These are phyloP conservation scores for Penicillium corylophilum DNA, from an alignment of 2,329 filamentous ascomycete species.

Conservation along the genomic window DNA sequence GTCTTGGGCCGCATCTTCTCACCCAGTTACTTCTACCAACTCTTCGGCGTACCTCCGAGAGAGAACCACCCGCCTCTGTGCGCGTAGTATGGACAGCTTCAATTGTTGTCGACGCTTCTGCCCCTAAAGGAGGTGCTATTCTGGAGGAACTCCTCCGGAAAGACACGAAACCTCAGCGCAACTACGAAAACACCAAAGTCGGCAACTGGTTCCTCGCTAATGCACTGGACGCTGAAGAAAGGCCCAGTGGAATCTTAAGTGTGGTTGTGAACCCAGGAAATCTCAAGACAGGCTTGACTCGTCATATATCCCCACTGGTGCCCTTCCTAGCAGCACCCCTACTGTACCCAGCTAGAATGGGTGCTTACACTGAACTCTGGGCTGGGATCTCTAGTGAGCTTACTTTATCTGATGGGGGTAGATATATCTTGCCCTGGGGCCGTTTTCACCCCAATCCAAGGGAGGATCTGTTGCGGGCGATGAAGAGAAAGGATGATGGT, in stretches of 20 bases:
- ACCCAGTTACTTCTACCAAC: constrained; percentile 36
- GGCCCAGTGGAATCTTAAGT: constrained; percentile 4
- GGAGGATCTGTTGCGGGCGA: constrained; percentile 5
- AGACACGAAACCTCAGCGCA: not conserved
- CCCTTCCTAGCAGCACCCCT: constrained; percentile 2
- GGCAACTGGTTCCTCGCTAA: constrained; percentile 14
- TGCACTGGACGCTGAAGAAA: not conserved
- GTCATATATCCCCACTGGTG: constrained; percentile 5
- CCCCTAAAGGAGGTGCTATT: not conserved
- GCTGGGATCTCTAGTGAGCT: constrained; percentile 6
- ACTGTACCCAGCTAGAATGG: constrained; percentile 3
- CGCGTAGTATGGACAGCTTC: constrained; percentile 12
- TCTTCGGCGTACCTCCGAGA: not conserved
- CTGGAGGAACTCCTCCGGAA: not conserved
- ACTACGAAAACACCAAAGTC: constrained; percentile 11
- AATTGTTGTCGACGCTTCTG: constrained; percentile 7
- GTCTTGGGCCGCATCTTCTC: constrained; percentile 39
- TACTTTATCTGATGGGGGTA: constrained; percentile 5
- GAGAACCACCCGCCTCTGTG: not conserved
- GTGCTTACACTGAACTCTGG: constrained; percentile 12
- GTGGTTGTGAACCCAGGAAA: constrained; percentile 12
- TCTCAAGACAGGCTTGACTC: constrained; percentile 5
- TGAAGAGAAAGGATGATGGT: constrained; percentile 4
- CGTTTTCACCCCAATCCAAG: constrained; percentile 7
- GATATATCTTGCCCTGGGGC: constrained; percentile 10